Conservation (phyloP, 176 grass and related monocot genomes). For the Bothriochloa decipiens region DNA sequence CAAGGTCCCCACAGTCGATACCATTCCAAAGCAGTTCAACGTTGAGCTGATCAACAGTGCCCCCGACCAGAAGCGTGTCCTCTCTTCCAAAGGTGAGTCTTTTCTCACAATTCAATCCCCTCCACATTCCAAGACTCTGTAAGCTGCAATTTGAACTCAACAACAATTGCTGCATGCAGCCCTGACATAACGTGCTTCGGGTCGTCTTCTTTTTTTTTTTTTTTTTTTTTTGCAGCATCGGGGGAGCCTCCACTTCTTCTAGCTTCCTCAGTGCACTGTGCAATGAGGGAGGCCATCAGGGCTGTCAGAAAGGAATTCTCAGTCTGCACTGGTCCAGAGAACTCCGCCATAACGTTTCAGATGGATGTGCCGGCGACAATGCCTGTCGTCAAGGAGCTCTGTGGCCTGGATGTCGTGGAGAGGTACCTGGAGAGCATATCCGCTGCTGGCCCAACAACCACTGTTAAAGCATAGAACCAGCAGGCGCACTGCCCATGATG, state of each 20-base stretch:
- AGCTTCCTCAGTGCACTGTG: slow-evolving; percentile 87
- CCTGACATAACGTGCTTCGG: neutral
- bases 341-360: slow-evolving; percentile 54
- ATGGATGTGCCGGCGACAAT: slow-evolving; percentile 88
- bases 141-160: neutral
- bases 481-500: neutral
- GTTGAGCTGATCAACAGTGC: slow-evolving; percentile 74
- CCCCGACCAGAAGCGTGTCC: slow-evolving; percentile 62
- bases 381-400: slow-evolving; percentile 83
- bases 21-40: slow-evolving; percentile 80
- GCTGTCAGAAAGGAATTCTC: slow-evolving; percentile 62
- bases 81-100: slow-evolving; percentile 74
- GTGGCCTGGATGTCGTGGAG: slow-evolving; percentile 85
- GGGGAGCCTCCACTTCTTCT: slow-evolving; percentile 90
- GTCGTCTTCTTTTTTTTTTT: too few species aligned
- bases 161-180: neutral
- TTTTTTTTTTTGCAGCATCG: slow-evolving; percentile 61
- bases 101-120: neutral
- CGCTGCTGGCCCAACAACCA: neutral
- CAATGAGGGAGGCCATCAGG: slow-evolving; percentile 86
- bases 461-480: slow-evolving; percentile 27
- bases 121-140: neutral
- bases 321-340: neutral
- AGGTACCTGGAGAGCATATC: slow-evolving; percentile 65
- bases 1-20: slow-evolving; percentile 86